These are phyloP conservation scores for Tylopilus balloui DNA, from an alignment of 768 basidiomycete genomes.

Conservation along the genomic window DNA sequence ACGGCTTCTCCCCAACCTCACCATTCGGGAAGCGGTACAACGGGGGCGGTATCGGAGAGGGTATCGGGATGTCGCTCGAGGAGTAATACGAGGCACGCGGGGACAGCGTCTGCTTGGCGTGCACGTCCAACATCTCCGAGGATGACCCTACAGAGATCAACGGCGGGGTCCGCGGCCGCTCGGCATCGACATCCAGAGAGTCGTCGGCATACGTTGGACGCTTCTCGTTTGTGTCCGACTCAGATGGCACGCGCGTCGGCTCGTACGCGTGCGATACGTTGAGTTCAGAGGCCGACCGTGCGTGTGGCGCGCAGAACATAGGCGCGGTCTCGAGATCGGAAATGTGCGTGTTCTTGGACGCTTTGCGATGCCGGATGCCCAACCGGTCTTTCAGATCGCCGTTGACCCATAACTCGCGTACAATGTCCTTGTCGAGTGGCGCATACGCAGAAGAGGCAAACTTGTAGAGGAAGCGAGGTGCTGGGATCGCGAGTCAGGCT, in stretches of 20 bases:
- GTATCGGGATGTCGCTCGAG: constrained; percentile 42
- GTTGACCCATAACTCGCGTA: constrained; percentile 87
- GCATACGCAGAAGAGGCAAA: constrained; percentile 64
- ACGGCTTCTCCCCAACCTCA: constrained; percentile 38
- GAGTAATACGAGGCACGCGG: constrained; percentile 61
- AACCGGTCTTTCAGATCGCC: constrained; percentile 81
- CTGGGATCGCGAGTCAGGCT: constrained; percentile 35
- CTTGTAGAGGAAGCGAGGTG: constrained; percentile 78
- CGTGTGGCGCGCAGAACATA: constrained; percentile 65
- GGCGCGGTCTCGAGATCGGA: constrained; percentile 58
- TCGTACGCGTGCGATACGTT: constrained; percentile 44
- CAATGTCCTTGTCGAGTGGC: constrained; percentile 84
- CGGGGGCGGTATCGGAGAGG: constrained; percentile 56
- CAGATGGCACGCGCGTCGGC: constrained; percentile 37
- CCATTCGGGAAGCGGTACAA: constrained; percentile 44
- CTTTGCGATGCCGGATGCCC: constrained; percentile 63
- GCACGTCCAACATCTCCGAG: constrained; percentile 7
- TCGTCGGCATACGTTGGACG: neutral
- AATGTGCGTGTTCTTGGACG: constrained; percentile 37
- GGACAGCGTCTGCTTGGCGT: constrained; percentile 31
- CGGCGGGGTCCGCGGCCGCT: neutral
- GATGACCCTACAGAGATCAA: constrained; percentile 11
- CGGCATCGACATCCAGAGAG: neutral
- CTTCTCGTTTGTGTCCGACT: constrained; percentile 15
- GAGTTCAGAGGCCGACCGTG: constrained; percentile 61